Base-by-base conservation (phyloP, 805 yeast species). In the Lipomyces yamadae region DNA sequence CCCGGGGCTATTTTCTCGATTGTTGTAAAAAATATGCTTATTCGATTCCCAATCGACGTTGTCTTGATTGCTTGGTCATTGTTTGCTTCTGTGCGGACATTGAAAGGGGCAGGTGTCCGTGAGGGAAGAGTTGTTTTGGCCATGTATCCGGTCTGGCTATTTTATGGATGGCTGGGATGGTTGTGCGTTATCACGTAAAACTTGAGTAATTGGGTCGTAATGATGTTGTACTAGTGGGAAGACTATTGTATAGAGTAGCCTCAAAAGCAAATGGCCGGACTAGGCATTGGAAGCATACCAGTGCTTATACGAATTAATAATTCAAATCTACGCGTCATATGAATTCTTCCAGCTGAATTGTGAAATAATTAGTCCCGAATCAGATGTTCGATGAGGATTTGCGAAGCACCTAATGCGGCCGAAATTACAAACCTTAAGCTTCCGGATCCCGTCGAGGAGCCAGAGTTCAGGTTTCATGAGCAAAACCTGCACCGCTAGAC, bases 141-240 rank as follows among this genome's bases (percentile, higher is more conserved):
- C 0, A 80, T 86, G 8, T 88, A 86, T 71, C 92, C 92, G 0
- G 86, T 88, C 34, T 88, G 83, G 2, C 79, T 88, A 68, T 83
- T 88, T 75, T 88, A 86, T 74, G 81, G 86, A 4, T 83, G 86
- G 3, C 76, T 88, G 58, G 86, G 89, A 33, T 88, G 91, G 91
- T 76, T 88, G 37, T 86, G 86, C 67, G 86, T 88, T 15, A 84
- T 88, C 45, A 84, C 88, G 7, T 85, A 74, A 69, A 52, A 15
- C 10, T 42, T 7, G 48, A 42, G 24, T 13, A n/a, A 6, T 10
- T 5, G 24, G 48, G 3, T 42, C 24, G 24, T 24, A 24, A 42
- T 2, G 24, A 7, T 42, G n/a, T 42, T 42, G 11, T 15, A 18
- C 48, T 2, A 42, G 48, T 15, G 18, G 3, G 24, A 42, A 15